Conservation (phyloP, 1,284 basidiomycete genomes). For the Cerioporus squamosus region DNA sequence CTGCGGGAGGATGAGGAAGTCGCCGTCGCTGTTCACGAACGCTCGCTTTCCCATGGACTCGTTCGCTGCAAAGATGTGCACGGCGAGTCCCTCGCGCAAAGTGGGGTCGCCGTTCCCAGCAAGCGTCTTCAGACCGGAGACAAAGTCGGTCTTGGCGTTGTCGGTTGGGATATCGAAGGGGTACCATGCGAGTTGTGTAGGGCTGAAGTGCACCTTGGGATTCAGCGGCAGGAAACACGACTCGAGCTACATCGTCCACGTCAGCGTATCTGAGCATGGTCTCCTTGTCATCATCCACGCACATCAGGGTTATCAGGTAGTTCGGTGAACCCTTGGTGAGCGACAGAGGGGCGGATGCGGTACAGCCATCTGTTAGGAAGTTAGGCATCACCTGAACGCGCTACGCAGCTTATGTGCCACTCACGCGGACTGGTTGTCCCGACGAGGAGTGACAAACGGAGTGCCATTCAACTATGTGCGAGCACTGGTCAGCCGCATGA, state of each 20-base stretch:
- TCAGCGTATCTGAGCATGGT: conserved; percentile 3
- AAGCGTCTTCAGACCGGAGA: conserved; percentile 66
- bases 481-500: not conserved
- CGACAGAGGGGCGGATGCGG: conserved; percentile 71
- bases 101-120: conserved; percentile 70
- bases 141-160: conserved; percentile 55
- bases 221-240: conserved; percentile 63
- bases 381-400: not conserved
- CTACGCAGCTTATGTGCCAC: not conserved
- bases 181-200: conserved; percentile 74
- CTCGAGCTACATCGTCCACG: conserved; percentile 45
- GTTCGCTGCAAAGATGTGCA: conserved; percentile 68
- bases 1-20: conserved; percentile 71
- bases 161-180: conserved; percentile 59
- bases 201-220: conserved; percentile 62
- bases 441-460: conserved; percentile 61
- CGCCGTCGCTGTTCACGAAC: conserved; percentile 71
- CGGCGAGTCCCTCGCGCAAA: conserved; percentile 60
- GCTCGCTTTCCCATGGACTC: conserved; percentile 66
- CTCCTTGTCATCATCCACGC: conserved; percentile 22
- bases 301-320: conserved; percentile 65
- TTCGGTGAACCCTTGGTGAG: conserved; percentile 64
- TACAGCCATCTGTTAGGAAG: conserved; percentile 57
- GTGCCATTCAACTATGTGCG: conserved; percentile 56
- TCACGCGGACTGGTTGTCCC: conserved; percentile 49